Percentiles rank a stretch among this genome's conserved stretches.
phyloP scores from a whole-genome alignment of 164 flowering plant species.

The Litsea cubeba region DNA sequence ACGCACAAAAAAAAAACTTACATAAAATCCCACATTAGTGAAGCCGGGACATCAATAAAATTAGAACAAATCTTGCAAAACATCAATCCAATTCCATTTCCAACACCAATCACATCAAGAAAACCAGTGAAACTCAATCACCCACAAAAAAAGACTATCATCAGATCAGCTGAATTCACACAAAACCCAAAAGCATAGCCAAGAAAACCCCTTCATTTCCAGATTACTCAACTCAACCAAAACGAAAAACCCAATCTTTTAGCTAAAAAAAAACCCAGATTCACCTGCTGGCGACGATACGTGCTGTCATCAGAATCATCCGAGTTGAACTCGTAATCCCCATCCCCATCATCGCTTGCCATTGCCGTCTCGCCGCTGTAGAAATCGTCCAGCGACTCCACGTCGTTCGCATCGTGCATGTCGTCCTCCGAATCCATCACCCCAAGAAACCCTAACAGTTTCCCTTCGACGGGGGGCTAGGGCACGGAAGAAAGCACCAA shows the following conservation, averaged over 20 bases:
- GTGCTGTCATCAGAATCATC: slow-evolving; percentile 22
- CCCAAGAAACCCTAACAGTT: neutral
- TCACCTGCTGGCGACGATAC: slow-evolving; percentile 26
- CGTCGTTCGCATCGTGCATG: slow-evolving; percentile 56
- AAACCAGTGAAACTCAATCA: neutral
- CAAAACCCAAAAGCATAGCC: neutral
- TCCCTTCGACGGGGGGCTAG: neutral
- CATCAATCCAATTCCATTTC: neutral
- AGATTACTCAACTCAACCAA: neutral
- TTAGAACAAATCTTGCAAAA: neutral
- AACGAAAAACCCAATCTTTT: neutral
- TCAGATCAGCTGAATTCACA: neutral
- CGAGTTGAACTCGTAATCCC: slow-evolving; percentile 22
- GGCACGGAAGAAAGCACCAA: neutral
- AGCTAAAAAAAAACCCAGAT: neutral
- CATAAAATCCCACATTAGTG: no score
- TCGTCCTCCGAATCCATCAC: slow-evolving; percentile 57
- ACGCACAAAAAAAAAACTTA: no score
- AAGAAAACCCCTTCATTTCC: neutral
- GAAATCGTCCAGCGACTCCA: slow-evolving; percentile 49
- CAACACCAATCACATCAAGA: neutral
- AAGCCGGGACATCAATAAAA: neutral
- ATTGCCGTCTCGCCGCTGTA: slow-evolving; percentile 36
- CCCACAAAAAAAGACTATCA: no score
- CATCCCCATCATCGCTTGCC: slow-evolving; percentile 28